A percentile compares a stretch with the other conserved stretches of the same genome.
These are phyloP conservation scores for Globomyces sp. DNA, from an alignment of 371 early-diverging fungal species.

Conservation along the genomic window DNA sequence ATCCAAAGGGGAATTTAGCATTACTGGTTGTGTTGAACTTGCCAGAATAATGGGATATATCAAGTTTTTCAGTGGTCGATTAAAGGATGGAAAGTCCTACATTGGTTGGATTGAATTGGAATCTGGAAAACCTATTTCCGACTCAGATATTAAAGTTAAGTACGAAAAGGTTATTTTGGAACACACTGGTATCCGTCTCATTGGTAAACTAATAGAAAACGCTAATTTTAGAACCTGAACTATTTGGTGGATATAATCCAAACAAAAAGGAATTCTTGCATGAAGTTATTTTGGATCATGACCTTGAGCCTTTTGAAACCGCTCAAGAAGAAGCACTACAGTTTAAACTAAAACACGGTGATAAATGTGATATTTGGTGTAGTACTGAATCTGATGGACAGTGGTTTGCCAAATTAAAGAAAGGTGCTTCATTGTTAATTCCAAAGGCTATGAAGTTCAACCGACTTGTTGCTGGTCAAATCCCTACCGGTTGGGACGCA, in stretches of 20 bases:
- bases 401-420: slow-evolving; percentile 79
- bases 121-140: slow-evolving; percentile 87
- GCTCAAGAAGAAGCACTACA: slow-evolving; percentile 89
- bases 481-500: slow-evolving; percentile 95
- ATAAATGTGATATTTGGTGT: slow-evolving; percentile 56
- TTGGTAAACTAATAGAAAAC: slow-evolving; percentile 46
- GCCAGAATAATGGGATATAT: slow-evolving; percentile 97
- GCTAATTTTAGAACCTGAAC: slow-evolving; percentile 62
- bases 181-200: slow-evolving; percentile 93
- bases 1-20: slow-evolving; percentile 85
- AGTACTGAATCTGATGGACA: slow-evolving; percentile 69
- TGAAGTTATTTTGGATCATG: slow-evolving; percentile 89
- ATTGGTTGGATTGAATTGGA: slow-evolving; percentile 94
- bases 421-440: slow-evolving; percentile 85
- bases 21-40: slow-evolving; percentile 95
- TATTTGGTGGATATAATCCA: slow-evolving; percentile 92
- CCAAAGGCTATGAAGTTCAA: slow-evolving; percentile 95
- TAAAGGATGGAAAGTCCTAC: slow-evolving; percentile 74
- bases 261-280: slow-evolving; percentile 84
- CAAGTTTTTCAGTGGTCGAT: slow-evolving; percentile 83
- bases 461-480: slow-evolving; percentile 92
- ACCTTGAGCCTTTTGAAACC: slow-evolving; percentile 87
- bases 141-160: slow-evolving; percentile 87
- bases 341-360: slow-evolving; percentile 85
- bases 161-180: slow-evolving; percentile 90